phyloP scores from a whole-genome alignment of 2,329 filamentous ascomycete genomes.

The Xylaria polymorpha region DNA sequence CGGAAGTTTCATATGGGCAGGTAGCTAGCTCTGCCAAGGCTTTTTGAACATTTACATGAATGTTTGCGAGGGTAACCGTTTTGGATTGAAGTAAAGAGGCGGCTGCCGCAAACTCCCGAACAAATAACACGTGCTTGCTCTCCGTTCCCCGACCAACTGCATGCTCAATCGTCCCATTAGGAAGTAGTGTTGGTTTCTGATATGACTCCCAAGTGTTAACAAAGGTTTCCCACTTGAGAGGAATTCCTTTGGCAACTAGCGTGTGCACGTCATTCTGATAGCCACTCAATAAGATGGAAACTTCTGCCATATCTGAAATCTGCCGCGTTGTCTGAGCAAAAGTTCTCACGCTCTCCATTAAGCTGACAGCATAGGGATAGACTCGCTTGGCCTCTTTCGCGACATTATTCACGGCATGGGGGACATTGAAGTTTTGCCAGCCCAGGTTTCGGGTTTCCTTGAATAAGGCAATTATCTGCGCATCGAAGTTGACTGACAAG shows the following conservation, averaged over 20 bases:
- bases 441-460: constrained; percentile 97
- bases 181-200: constrained; percentile 67
- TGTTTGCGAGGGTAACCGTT: constrained; percentile 79
- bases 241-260: constrained; percentile 86
- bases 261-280: constrained; percentile 91
- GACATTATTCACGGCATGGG: constrained; percentile 92
- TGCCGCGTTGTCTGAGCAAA: constrained; percentile 88
- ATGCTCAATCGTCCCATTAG: constrained; percentile 70
- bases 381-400: constrained; percentile 99
- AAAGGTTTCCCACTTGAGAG: constrained; percentile 96
- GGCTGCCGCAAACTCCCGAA: constrained; percentile 89
- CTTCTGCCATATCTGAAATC: constrained; percentile 86
- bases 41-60: constrained; percentile 84
- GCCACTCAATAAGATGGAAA: constrained; percentile 86
- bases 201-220: constrained; percentile 96
- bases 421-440: constrained; percentile 94
- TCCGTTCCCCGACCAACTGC: constrained; percentile 69
- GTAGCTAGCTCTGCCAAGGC: constrained; percentile 84
- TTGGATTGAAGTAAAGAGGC: constrained; percentile 91
- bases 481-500: constrained; percentile 94
- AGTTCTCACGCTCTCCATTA: constrained; percentile 98
- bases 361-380: constrained; percentile 95
- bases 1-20: constrained; percentile 83
- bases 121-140: constrained; percentile 96
- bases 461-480: constrained; percentile 96